A percentile compares a stretch with the other conserved stretches of the same genome.
Conservation (phyloP, 2,329 filamentous ascomycete species). For the Cercospora zeina region DNA sequence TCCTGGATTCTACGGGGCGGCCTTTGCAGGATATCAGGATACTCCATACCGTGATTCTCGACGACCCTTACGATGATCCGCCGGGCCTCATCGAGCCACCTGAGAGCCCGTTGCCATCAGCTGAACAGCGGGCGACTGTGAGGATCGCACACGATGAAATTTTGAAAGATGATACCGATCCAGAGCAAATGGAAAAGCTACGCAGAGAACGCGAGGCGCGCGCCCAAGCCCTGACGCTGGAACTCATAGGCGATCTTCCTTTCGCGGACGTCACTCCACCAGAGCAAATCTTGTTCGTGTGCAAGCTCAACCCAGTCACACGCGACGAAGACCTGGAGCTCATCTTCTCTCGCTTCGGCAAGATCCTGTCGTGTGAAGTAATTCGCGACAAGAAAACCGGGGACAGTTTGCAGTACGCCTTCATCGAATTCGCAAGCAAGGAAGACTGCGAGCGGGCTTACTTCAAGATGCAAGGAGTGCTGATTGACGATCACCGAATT, state of each 20-base stretch:
- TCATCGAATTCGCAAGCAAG: constrained; percentile 94
- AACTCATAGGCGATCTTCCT: constrained; percentile 96
- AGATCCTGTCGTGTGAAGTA: constrained; percentile 91
- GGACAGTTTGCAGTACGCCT: constrained; percentile 94
- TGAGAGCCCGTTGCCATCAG: constrained; percentile 75
- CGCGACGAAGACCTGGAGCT: constrained; percentile 91
- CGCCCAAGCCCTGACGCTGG: constrained; percentile 88
- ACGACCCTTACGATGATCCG: constrained; percentile 89
- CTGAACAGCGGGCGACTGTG: constrained; percentile 84
- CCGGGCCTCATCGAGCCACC: constrained; percentile 72
- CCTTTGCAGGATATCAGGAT: constrained; percentile 94
- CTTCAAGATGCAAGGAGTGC: constrained; percentile 96
- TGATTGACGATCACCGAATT: constrained; percentile 96
- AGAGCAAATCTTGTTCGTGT: constrained; percentile 96
- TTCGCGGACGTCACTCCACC: constrained; percentile 97
- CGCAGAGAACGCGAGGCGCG: constrained; percentile 87
- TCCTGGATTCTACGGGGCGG: constrained; percentile 80
- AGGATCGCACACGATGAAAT: constrained; percentile 88
- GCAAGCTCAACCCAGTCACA: constrained; percentile 96
- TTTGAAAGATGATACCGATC: constrained; percentile 74
- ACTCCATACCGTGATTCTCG: constrained; percentile 85
- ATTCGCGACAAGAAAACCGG: constrained; percentile 92
- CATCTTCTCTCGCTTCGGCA: constrained; percentile 95
- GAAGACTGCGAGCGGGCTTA: constrained; percentile 91
- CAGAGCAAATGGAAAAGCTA: constrained; percentile 74